Base-by-base conservation (phyloP, 768 basidiomycete species). In the Boletus sp. region DNA sequence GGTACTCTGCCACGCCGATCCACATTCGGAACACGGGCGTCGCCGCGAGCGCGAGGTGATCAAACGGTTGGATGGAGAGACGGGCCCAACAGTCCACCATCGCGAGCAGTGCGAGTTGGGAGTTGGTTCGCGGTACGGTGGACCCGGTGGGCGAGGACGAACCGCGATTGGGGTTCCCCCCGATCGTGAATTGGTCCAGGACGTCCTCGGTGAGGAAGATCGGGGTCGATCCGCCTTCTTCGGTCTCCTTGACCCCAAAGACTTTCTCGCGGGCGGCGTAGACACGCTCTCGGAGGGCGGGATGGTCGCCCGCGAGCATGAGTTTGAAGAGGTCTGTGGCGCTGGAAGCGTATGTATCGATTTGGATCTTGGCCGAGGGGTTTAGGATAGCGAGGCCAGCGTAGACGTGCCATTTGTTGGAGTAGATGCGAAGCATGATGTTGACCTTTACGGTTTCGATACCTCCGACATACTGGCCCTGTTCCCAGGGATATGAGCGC, bases 41-140 rank as follows among this genome's bases (percentile, higher is more conserved):
- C 8, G 94, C 96, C 0, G 96, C 96, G 45, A 98, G 84, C 8
- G 88, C 82, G 59, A 98, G 85, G 75, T 98, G 95, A 35, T 83
- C 85, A 69, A 91, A 96, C 0, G 97, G 97, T 52, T 90, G 83
- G 67, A 97, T 94, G 0, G 78, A 76, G 50, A 98, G 83, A 50
- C 83, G 82, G 8, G 92, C 89, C 97, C 97, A 99, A 65, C 92
- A 95, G 73, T 99, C 97, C 18, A 98, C 97, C 94, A 99, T 98
- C 15, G 95, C 94, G 47, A 98, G 83, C 8, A 99, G 80, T 9
- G 92, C 87, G 54, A 98, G 84, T 70, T 99, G 96, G 1, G 93
- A 95, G 70, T 98, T 98, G 8, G 83, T 83, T 5, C 60, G 71
- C 54, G 61, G 71, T 3, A 63, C 55, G 52, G 18, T 55, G 40